phyloP scores from a whole-genome alignment of 106 monocot genomes.

The Dendrobium huoshanense region DNA sequence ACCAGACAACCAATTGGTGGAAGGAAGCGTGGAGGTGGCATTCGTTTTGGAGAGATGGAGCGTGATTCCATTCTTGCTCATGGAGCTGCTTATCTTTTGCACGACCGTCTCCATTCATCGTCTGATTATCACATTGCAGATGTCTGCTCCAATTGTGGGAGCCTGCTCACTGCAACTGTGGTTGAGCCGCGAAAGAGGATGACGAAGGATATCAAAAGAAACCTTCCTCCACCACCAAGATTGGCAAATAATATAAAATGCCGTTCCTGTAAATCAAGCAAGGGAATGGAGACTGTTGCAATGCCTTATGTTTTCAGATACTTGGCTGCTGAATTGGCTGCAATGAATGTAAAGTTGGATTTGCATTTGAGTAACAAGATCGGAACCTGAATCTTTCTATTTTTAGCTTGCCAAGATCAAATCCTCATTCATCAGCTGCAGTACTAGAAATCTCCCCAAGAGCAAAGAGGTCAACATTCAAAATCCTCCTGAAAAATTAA shows the following conservation, averaged over 20 bases:
- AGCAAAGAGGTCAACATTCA: no score
- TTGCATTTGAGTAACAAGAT: conserved; percentile 43
- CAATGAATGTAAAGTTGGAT: conserved; percentile 88
- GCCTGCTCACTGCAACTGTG: conserved; percentile 59
- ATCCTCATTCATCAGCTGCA: background rate
- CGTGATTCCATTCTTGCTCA: conserved; percentile 91
- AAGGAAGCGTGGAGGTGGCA: conserved; percentile 89
- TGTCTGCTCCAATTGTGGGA: conserved; percentile 84
- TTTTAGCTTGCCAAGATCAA: background rate
- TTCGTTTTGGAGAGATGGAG: conserved; percentile 99
- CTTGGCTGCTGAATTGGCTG: conserved; percentile 74
- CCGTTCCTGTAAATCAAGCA: conserved; percentile 58
- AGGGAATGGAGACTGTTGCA: conserved; percentile 94
- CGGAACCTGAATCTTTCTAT: background rate
- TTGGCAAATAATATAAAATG: conserved; percentile 43
- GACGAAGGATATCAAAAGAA: conserved; percentile 32
- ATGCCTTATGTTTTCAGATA: conserved; percentile 97
- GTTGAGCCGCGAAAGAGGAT: conserved; percentile 45
- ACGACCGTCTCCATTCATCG: conserved; percentile 85
- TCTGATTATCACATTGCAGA: conserved; percentile 96
- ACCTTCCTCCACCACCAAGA: conserved; percentile 54
- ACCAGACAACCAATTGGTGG: conserved; percentile 89
- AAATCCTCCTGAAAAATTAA: no score
- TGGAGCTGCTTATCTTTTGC: conserved; percentile 83
- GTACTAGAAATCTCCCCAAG: background rate